Percentiles rank a stretch among this genome's conserved stretches.
phyloP scores from a whole-genome alignment of 23 red algal species.

The Gracilaria caudata region DNA sequence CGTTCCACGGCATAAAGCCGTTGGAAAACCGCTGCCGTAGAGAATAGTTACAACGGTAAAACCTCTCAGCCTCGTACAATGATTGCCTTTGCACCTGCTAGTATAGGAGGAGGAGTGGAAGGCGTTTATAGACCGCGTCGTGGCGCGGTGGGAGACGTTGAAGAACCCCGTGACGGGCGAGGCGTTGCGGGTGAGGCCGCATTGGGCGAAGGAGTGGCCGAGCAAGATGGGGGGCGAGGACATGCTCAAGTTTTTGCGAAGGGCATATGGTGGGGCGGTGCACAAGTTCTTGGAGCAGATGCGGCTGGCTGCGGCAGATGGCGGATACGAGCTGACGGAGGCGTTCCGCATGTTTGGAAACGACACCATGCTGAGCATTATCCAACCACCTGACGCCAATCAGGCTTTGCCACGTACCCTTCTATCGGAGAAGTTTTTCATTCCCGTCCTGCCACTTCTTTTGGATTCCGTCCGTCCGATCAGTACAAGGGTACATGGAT shows the following conservation, averaged over 20 bases:
- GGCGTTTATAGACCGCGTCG: not conserved
- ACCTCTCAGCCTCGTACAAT: no score
- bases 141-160: slow-evolving; percentile 21
- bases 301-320: not conserved
- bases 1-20: no score
- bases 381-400: no score
- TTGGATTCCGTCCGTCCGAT: no score
- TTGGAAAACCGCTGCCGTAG: no score
- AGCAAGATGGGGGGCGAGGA: not conserved
- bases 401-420: no score
- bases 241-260: slow-evolving; percentile 1
- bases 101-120: not conserved
- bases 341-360: slow-evolving; percentile 30
- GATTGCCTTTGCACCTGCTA: no score
- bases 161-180: slow-evolving; percentile 1
- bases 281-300: not conserved
- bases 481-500: no score
- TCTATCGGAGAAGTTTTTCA: no score
- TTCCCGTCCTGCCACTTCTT: no score
- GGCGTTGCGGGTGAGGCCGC: slow-evolving; percentile 2
- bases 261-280: not conserved
- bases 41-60: no score
- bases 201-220: slow-evolving; percentile 51
- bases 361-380: slow-evolving; percentile 22
- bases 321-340: slow-evolving; percentile 11